Conservation (phyloP, 169 alveolate species). For the Cryptosporidium andersoni region DNA sequence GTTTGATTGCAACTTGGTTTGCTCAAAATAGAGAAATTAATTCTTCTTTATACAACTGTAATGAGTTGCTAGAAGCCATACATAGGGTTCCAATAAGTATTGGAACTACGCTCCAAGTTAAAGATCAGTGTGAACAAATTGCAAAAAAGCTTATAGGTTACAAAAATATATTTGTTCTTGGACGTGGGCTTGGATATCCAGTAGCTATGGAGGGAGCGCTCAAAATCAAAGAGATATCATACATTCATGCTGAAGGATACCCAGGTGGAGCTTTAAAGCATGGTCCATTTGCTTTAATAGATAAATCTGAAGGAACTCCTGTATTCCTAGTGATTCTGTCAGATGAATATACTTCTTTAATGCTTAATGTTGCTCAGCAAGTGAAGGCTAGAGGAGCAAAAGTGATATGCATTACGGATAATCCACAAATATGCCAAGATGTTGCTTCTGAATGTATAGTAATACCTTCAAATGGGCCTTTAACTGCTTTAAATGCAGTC, state of each 20-base stretch:
- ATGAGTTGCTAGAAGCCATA: slow-evolving; percentile 74
- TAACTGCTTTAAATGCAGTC: slow-evolving; percentile 85
- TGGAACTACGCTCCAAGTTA: slow-evolving; percentile 76
- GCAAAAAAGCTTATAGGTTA: slow-evolving; percentile 73
- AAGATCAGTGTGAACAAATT: slow-evolving; percentile 72
- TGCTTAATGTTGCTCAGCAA: slow-evolving; percentile 89
- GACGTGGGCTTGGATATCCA: slow-evolving; percentile 91
- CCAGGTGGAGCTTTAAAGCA: slow-evolving; percentile 95
- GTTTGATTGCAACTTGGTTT: slow-evolving; percentile 88
- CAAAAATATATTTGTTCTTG: slow-evolving; percentile 78
- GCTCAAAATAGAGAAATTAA: slow-evolving; percentile 78
- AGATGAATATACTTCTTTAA: slow-evolving; percentile 85
- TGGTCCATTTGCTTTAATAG: slow-evolving; percentile 94
- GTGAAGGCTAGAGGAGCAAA: slow-evolving; percentile 93
- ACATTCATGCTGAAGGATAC: slow-evolving; percentile 95
- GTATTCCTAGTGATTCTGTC: slow-evolving; percentile 88
- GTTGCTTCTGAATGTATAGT: slow-evolving; percentile 84
- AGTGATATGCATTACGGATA: slow-evolving; percentile 89
- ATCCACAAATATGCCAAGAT: slow-evolving; percentile 79
- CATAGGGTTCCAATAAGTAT: slow-evolving; percentile 78
- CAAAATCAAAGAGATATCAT: slow-evolving; percentile 94
- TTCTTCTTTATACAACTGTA: slow-evolving; percentile 64
- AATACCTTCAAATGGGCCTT: slow-evolving; percentile 81
- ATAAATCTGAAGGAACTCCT: slow-evolving; percentile 82
- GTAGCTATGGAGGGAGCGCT: slow-evolving; percentile 97